Percentiles rank a stretch among this genome's conserved stretches.
Conservation (phyloP, 208 protist species). For the Phytomonas francai region DNA sequence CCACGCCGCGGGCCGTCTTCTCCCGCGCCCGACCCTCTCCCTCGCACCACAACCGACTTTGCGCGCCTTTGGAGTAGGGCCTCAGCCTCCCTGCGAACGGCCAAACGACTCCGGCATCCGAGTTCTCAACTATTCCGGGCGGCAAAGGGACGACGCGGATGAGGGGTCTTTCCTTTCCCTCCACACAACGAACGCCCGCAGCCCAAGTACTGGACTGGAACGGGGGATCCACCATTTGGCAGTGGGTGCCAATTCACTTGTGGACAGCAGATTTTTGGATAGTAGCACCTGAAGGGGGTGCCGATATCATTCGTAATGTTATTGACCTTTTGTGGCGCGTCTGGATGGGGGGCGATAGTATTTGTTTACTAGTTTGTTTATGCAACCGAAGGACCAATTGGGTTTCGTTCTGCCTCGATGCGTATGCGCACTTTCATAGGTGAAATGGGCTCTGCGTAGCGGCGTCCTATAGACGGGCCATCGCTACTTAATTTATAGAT, state of each 20-base stretch:
- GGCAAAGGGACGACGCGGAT: neutral
- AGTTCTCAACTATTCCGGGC: neutral
- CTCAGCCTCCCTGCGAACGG: neutral
- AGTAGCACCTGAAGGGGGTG: neutral
- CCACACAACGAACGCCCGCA: neutral
- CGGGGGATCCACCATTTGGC: neutral
- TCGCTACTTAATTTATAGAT: neutral
- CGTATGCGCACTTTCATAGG: neutral
- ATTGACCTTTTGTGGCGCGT: neutral
- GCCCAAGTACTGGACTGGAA: neutral
- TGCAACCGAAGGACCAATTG: neutral
- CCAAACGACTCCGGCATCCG: neutral
- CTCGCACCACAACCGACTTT: neutral
- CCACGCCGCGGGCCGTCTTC: neutral
- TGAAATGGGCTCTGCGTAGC: neutral
- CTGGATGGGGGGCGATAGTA: neutral
- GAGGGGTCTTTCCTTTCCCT: neutral
- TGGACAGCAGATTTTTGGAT: neutral
- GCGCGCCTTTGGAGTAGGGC: too few relatives aligned
- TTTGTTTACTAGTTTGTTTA: neutral
- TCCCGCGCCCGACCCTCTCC: neutral
- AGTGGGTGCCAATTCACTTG: neutral
- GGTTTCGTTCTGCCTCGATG: neutral
- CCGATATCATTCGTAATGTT: neutral
- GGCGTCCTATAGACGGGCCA: neutral